Evolutionary conservation across 257 asterid genomes (phyloP).

Genomic region (Solanum sitiens): DNA sequence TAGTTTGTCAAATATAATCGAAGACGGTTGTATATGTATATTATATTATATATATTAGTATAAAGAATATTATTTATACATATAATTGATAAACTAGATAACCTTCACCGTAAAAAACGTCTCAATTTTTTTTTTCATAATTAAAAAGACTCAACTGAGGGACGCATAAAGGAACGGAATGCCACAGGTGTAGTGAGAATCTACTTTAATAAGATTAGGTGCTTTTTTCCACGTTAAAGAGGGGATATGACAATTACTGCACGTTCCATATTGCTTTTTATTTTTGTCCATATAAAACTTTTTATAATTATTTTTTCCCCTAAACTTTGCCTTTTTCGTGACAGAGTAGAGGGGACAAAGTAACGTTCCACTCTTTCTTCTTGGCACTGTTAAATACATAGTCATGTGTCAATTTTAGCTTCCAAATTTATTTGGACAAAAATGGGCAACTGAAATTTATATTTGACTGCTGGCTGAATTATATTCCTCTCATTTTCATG

Average conservation of each 20-base stretch:
- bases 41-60: too few relatives aligned
- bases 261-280: conserved; percentile 15
- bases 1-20: too few relatives aligned
- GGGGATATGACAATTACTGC: conserved; percentile 17
- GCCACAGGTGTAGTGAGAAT: conserved; percentile 11
- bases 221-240: conserved; percentile 17
- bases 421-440: neutral
- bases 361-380: neutral
- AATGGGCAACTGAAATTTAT: neutral
- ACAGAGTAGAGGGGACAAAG: neutral
- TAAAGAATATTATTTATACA: too few relatives aligned
- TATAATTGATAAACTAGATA: too few relatives aligned
- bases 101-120: neutral
- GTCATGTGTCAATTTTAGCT: neutral
- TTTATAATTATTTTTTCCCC: neutral
- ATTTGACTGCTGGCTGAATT: neutral
- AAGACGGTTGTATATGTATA: too few relatives aligned
- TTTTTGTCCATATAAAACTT: conserved; percentile 3
- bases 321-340: neutral
- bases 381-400: neutral
- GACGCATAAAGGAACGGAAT: neutral
- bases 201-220: conserved; percentile 6
- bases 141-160: neutral
- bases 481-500: neutral
- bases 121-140: neutral